These are phyloP conservation scores for Cryptosporidium canis DNA, from an alignment of 169 alveolate genomes.

Conservation along the genomic window DNA sequence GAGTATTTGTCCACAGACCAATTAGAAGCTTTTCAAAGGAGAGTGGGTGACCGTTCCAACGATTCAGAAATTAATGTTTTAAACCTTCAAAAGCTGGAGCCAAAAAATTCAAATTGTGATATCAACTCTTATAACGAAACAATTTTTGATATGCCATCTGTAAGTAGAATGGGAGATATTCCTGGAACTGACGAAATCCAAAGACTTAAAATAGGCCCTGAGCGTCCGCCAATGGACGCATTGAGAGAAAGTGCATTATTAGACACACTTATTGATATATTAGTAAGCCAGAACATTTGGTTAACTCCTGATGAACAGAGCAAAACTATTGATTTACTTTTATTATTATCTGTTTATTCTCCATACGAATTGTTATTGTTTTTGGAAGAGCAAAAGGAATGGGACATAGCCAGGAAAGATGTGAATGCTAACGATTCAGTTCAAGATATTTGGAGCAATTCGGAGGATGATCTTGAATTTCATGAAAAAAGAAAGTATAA, in stretches of 20 bases:
- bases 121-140: constrained; percentile 31
- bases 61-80: neutral
- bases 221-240: constrained; percentile 73
- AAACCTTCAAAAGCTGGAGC: neutral
- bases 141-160: constrained; percentile 72
- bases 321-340: constrained; percentile 59
- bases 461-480: constrained; percentile 43
- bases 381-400: constrained; percentile 70
- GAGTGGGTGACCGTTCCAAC: neutral
- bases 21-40: neutral
- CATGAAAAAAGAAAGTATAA: neutral
- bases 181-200: constrained; percentile 61
- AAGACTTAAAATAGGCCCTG: constrained; percentile 67
- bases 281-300: constrained; percentile 54
- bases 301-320: constrained; percentile 64
- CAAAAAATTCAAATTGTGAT: constrained; percentile 18
- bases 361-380: constrained; percentile 56
- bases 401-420: constrained; percentile 25
- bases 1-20: neutral
- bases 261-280: constrained; percentile 56
- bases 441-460: constrained; percentile 64
- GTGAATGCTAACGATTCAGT: neutral
- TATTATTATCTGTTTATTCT: constrained; percentile 60
- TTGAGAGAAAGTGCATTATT: constrained; percentile 67
- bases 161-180: constrained; percentile 69